Evolutionary conservation across 2,329 filamentous ascomycete genomes (phyloP), one percentile per base, ranked within the genome.

Genomic region (Pestalotiopsis sp.): DNA sequence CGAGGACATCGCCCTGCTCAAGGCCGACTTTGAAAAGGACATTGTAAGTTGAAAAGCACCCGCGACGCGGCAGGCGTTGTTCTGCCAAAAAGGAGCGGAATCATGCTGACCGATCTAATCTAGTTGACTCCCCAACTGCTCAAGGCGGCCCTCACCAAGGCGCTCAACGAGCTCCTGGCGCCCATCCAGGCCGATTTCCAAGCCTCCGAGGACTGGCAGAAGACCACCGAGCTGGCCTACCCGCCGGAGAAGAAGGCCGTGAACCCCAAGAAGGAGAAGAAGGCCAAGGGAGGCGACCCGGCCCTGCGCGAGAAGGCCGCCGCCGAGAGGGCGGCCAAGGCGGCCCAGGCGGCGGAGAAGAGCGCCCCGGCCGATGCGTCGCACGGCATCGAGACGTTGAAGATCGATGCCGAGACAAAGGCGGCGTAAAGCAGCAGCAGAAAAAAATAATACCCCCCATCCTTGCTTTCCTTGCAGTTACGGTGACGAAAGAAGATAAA

Each of bases 91-190:
- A 52, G 4, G 17, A 49, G 68, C 70, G 69, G 25, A 4, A 14
- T 27, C 13, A 59, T 71, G 69, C 74, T 74, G 59, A 75, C 64
- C 40, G 7, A 5, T 57, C 36, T 52, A n/a, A 9, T 71, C 5
- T 72, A 91, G 87, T 87, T 97, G 70, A 94, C 92, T 1, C 96
- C 96, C 0, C 95, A 98, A 83, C 83, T 92, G 13, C 85, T 98
- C 66, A 98, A 99, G 84, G 87, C 91, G n/a, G 94, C 93, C 12
- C 90, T 97, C 5, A 88, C 92, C 4, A 86, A 89, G 66, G 93
- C 90, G 11, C 86, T 99, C 23, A 90, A 89, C 73, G 85, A 87
- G 52, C 87, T 98, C 13, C 85, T 97, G 68, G 89, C 86, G 2
- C 94, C 95, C 1, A 95, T 99, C 69, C 90, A 91, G 72, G 86